phyloP scores from a whole-genome alignment of 495 filamentous ascomycete species.

The Immersiella caudata region DNA sequence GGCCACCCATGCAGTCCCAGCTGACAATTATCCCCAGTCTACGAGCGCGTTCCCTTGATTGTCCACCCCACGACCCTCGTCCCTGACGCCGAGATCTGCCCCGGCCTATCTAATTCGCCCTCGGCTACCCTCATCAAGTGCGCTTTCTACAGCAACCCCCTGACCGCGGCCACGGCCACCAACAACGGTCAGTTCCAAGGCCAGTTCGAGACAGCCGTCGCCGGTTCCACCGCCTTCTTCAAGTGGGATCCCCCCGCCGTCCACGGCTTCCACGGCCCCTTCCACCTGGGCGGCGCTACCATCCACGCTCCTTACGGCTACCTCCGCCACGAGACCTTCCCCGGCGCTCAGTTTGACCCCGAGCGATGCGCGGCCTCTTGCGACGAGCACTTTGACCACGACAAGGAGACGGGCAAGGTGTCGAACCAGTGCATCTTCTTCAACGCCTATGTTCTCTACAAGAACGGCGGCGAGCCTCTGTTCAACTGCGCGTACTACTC shows the following conservation, averaged over 20 bases:
- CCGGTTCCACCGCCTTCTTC: slow-evolving; percentile 49
- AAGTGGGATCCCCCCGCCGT: slow-evolving; percentile 33
- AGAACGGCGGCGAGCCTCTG: slow-evolving; percentile 35
- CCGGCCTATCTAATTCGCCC: slow-evolving; percentile 47
- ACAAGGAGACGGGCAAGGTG: slow-evolving; percentile 45
- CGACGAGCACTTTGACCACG: slow-evolving; percentile 14
- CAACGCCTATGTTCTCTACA: slow-evolving; percentile 49
- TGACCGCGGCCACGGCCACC: slow-evolving; percentile 36
- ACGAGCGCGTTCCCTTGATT: slow-evolving; percentile 26
- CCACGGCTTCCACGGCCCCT: slow-evolving; percentile 35
- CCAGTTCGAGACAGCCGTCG: slow-evolving; percentile 48
- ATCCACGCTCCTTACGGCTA: slow-evolving; percentile 50
- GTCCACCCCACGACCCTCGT: slow-evolving; percentile 24
- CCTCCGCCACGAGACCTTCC: slow-evolving; percentile 47
- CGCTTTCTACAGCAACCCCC: slow-evolving; percentile 49
- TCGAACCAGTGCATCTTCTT: slow-evolving; percentile 50
- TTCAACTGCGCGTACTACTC: slow-evolving; percentile 28
- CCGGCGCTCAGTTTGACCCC: slow-evolving; percentile 42
- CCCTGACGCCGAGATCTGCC: slow-evolving; percentile 26
- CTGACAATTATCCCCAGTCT: slow-evolving; percentile 11
- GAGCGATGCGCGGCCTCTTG: slow-evolving; percentile 46
- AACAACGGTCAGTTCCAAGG: slow-evolving; percentile 44
- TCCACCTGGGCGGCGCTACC: slow-evolving; percentile 40
- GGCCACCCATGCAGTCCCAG: not conserved
- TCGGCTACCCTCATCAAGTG: slow-evolving; percentile 58